phyloP scores from a whole-genome alignment of 139 green algal genomes.

The Chlamydomonas incerta region DNA sequence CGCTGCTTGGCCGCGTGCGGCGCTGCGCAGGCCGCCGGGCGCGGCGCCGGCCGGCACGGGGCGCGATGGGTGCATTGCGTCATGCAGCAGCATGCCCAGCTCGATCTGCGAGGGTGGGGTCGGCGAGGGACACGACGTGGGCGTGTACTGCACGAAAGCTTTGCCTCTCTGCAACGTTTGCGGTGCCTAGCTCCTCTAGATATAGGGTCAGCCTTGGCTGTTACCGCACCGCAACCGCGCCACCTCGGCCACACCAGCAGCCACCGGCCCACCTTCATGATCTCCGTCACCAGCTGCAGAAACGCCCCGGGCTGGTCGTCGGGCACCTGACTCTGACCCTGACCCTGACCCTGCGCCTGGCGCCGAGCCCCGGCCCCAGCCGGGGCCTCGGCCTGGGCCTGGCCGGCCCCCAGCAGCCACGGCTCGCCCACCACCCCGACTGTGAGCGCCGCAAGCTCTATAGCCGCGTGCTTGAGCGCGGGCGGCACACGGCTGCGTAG shows the following conservation, averaged over 20 bases:
- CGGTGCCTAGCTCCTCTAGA: background rate
- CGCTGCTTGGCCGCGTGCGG: background rate
- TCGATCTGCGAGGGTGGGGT: conserved; percentile 52
- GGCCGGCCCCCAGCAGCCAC: conserved; percentile 62
- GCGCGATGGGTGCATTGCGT: conserved; percentile 52
- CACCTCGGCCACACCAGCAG: background rate
- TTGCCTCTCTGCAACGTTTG: too few relatives aligned
- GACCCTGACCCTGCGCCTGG: background rate
- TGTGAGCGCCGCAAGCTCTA: conserved; percentile 67
- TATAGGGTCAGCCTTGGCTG: background rate
- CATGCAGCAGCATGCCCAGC: conserved; percentile 62
- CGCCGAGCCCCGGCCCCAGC: background rate
- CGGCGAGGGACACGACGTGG: too few relatives aligned
- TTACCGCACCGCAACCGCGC: too few relatives aligned
- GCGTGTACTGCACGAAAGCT: background rate
- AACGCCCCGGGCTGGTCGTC: conserved; percentile 46
- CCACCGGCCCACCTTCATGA: conserved; percentile 12
- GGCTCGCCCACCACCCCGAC: conserved; percentile 48
- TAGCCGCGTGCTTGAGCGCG: conserved; percentile 65
- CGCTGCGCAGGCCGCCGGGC: too few relatives aligned
- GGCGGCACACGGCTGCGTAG: conserved; percentile 38
- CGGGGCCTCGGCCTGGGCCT: background rate
- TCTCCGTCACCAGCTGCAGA: conserved; percentile 63
- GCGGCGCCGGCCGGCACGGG: background rate
- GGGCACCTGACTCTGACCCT: background rate